Percentiles rank a stretch among this genome's conserved stretches.
Evolutionary conservation across 2,329 filamentous ascomycete species (phyloP).

Genomic region (Coniochaeta ligniaria): DNA sequence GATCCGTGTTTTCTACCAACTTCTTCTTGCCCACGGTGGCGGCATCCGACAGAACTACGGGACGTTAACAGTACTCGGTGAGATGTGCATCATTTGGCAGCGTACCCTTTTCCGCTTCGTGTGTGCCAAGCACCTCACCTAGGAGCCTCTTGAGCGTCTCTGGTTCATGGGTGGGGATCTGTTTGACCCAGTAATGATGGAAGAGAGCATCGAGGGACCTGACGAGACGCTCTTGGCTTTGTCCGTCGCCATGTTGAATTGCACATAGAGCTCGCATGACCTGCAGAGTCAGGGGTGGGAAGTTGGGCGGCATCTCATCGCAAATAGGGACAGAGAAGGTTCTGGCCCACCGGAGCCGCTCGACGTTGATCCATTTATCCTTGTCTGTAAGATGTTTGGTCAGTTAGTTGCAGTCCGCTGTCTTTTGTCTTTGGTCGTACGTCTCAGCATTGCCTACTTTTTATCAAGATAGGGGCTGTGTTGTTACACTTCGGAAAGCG

Average conservation of each 20-base stretch:
- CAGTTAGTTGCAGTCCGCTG: background rate
- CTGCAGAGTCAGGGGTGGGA: conserved; percentile 26
- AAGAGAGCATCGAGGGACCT: conserved; percentile 24
- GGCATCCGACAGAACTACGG: conserved; percentile 17
- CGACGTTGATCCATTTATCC: conserved; percentile 25
- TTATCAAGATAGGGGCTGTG: conserved; percentile 26
- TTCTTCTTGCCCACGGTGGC: conserved; percentile 19
- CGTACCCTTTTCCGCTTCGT: conserved; percentile 16
- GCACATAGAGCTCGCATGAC: conserved; percentile 26
- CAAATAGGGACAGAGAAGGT: conserved; percentile 26
- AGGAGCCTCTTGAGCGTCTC: conserved; percentile 20
- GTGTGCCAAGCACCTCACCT: conserved; percentile 15
- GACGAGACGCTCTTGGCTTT: conserved; percentile 14
- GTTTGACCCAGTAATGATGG: conserved; percentile 23
- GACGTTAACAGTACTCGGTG: background rate
- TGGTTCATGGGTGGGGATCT: conserved; percentile 17
- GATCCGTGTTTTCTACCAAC: conserved; percentile 25
- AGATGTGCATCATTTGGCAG: background rate
- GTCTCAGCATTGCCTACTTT: conserved; percentile 18
- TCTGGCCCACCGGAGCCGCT: conserved; percentile 26
- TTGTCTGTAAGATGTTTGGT: conserved; percentile 21
- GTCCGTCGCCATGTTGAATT: conserved; percentile 13
- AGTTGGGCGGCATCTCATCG: conserved; percentile 19
- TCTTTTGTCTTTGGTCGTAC: background rate
- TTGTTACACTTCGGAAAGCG: conserved; percentile 21